Evolutionary conservation across 2,329 filamentous ascomycete genomes (phyloP), one percentile per base, ranked within the genome.

Genomic region (Lachnum nothofagi): DNA sequence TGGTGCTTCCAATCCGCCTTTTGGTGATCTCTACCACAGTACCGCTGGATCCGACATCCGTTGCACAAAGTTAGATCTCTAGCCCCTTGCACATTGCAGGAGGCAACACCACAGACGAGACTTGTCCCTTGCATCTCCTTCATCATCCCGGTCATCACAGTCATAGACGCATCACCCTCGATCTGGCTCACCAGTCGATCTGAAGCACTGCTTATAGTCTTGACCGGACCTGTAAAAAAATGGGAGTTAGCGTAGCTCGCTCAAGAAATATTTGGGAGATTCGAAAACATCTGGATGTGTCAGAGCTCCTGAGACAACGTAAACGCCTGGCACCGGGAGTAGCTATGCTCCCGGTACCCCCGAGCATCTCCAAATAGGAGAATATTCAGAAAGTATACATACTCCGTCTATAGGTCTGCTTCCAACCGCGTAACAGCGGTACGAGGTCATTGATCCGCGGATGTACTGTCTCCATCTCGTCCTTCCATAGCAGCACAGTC

Each of bases 1-100:
- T 65, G 62, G 19, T 51, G 56, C 48, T 59, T 62, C 61, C 60
- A 65, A 59, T 65, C 61, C 9, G 42, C 46, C 52, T 62, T 65
- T 49, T 65, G 62, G 24, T 63, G 62, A 16, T 53, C 56, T 9
- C 43, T 53, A 9, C 57, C 47, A 43, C 62, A 65, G 49, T 64
- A 65, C 29, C 56, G 29, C 46, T 53, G 53, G 17, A 57, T 52
- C 39, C 51, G 54, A 43, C 62, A 65, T 22, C 38, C n/a, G n/a
- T 52, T 5, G 23, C 51, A 51, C 62, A 65, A 8, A 63, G 50
- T 3, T 51, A 22, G 10, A 3, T 45, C 27, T 31, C 25, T 6
- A 12, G 34, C 24, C 4, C 47, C 49, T 27, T 38, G 48, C 14
- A 53, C 44, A 14, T 39, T n/a, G n/a, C n/a, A n/a, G n/a, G 23